phyloP scores from a whole-genome alignment of 495 filamentous ascomycete species.

The Penicillium tannophilum region DNA sequence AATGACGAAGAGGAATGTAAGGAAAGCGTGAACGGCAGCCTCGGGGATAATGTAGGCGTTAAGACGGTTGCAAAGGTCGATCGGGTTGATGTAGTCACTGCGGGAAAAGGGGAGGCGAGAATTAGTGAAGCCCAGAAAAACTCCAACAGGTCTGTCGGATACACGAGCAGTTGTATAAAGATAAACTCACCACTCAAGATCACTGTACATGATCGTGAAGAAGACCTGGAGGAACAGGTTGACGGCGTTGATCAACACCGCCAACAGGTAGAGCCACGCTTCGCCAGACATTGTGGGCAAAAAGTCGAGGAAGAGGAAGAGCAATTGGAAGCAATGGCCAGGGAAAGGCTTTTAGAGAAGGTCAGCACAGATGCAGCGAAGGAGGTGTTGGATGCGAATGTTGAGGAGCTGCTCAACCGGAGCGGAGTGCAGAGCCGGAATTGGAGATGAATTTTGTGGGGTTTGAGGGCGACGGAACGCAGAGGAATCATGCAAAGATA shows the following conservation, averaged over 20 bases:
- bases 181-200: conserved; percentile 85
- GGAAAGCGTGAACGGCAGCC: conserved; percentile 93
- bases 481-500: conserved; percentile 24
- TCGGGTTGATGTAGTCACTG: conserved; percentile 99
- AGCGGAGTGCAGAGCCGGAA: conserved; percentile 25
- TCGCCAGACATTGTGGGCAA: conserved; percentile 88
- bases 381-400: conserved; percentile 1
- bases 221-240: conserved; percentile 99
- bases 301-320: conserved; percentile 13
- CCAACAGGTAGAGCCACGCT: conserved; percentile 98
- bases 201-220: conserved; percentile 99
- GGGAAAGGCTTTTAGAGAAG: background rate
- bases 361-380: background rate
- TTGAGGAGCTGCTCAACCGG: conserved; percentile 4
- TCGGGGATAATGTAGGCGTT: conserved; percentile 99
- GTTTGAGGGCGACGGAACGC: conserved; percentile 23
- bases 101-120: conserved; percentile 17
- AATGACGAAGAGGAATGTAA: conserved; percentile 93
- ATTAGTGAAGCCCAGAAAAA: conserved; percentile 19
- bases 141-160: background rate
- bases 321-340: conserved; percentile 14
- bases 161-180: background rate
- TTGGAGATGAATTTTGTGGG: conserved; percentile 34
- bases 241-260: conserved; percentile 99
- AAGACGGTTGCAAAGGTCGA: conserved; percentile 99